Conservation (phyloP, 164 flowering plant species). For the Saururus chinensis region DNA sequence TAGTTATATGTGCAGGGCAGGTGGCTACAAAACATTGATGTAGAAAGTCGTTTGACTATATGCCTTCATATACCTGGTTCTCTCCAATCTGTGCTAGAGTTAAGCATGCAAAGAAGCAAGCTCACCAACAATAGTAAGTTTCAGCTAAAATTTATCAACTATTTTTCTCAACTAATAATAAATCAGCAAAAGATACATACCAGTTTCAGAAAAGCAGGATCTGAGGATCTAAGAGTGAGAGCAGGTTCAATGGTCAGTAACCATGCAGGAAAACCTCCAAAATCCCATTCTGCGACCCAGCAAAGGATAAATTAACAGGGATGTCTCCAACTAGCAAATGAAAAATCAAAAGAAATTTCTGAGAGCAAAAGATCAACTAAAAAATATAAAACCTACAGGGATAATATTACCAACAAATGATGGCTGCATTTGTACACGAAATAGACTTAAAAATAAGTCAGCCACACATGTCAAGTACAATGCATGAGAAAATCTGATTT, state of each 20-base stretch:
- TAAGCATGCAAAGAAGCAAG: too few species aligned
- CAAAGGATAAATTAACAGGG: background rate
- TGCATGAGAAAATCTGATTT: too few species aligned
- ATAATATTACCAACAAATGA: background rate
- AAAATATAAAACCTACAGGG: background rate
- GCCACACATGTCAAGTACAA: background rate
- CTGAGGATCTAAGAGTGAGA: slow-evolving; percentile 74
- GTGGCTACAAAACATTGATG: too few species aligned
- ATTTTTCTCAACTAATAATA: too few species aligned
- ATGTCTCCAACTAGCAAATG: background rate
- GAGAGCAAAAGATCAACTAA: background rate
- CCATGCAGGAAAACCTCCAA: slow-evolving; percentile 97
- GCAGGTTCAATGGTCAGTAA: slow-evolving; percentile 66
- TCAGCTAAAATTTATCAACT: background rate
- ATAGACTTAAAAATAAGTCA: background rate
- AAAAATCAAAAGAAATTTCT: too few species aligned
- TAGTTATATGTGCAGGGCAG: too few species aligned
- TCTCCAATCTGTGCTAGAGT: too few species aligned
- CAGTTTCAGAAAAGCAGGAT: slow-evolving; percentile 58
- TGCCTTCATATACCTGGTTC: too few species aligned
- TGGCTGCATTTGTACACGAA: background rate
- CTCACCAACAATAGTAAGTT: background rate
- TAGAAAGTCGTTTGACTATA: too few species aligned
- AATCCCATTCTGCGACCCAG: slow-evolving; percentile 83
- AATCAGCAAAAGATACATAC: slow-evolving; percentile 19